Percentiles rank a stretch among this genome's conserved stretches.
Evolutionary conservation across 164 flowering plant genomes (phyloP).

Genomic region (Piper betle): DNA sequence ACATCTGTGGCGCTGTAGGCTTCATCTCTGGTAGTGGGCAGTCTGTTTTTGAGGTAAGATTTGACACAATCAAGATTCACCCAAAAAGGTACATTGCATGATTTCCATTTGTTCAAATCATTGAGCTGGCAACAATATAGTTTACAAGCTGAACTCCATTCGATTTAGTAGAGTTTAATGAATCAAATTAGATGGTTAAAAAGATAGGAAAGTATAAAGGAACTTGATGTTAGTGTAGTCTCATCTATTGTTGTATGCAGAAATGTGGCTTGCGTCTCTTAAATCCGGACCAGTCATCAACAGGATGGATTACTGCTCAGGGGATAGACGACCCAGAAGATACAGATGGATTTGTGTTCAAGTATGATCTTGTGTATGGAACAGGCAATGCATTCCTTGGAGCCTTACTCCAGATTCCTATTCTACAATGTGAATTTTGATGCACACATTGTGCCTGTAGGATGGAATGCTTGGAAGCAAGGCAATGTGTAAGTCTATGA

Average conservation of each 20-base stretch:
- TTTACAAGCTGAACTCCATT: too few relatives aligned
- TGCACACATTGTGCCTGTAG: conserved; percentile 13
- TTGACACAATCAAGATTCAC: too few relatives aligned
- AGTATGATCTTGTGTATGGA: conserved; percentile 18
- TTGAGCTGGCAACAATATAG: too few relatives aligned
- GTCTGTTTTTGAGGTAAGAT: conserved; percentile 46
- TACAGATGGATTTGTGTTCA: conserved; percentile 25
- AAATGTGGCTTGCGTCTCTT: background rate
- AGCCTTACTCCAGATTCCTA: conserved; percentile 16
- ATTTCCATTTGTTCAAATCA: too few relatives aligned
- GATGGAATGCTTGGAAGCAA: conserved; percentile 21
- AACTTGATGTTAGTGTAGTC: background rate
- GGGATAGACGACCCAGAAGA: conserved; percentile 9
- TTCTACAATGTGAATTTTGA: conserved; percentile 17
- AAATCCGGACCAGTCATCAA: background rate
- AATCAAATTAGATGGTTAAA: too few relatives aligned
- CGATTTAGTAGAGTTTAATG: too few relatives aligned
- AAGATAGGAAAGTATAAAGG: too few relatives aligned
- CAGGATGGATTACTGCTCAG: conserved; percentile 23
- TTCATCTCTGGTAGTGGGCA: conserved; percentile 60
- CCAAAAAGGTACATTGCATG: too few relatives aligned
- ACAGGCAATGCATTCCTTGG: conserved; percentile 19
- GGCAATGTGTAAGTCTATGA: background rate
- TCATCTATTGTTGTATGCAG: background rate
- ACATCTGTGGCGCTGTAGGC: conserved; percentile 55